A percentile compares a stretch with the other conserved stretches of the same genome.
Conservation (phyloP, 257 asterid genomes). For the Solanum chilense region DNA sequence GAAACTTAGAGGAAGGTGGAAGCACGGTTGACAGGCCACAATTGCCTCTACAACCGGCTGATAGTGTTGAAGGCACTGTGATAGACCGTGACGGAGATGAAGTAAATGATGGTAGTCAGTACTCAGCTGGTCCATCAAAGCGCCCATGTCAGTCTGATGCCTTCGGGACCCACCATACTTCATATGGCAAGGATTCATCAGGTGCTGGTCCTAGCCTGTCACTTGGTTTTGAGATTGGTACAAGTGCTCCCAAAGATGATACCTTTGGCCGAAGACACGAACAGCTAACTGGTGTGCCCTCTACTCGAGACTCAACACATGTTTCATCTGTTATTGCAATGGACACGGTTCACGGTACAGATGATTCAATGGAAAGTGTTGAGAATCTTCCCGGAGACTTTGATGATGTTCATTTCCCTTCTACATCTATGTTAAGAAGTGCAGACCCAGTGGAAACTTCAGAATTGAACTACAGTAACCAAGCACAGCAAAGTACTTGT, state of each 20-base stretch:
- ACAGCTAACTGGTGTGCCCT: slow-evolving; percentile 41
- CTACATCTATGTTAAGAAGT: slow-evolving; percentile 56
- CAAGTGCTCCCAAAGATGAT: slow-evolving; percentile 45
- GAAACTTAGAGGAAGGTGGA: slow-evolving; percentile 94
- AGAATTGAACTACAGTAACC: slow-evolving; percentile 86
- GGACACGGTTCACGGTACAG: slow-evolving; percentile 77
- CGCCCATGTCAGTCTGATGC: slow-evolving; percentile 57
- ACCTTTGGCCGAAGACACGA: slow-evolving; percentile 45
- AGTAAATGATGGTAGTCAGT: slow-evolving; percentile 80
- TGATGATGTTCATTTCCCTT: slow-evolving; percentile 67
- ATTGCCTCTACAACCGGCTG: slow-evolving; percentile 60
- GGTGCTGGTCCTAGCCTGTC: slow-evolving; percentile 94
- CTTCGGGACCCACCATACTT: slow-evolving; percentile 26
- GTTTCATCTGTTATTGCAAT: slow-evolving; percentile 93
- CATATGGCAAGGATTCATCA: slow-evolving; percentile 44
- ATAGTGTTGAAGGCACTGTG: slow-evolving; percentile 95
- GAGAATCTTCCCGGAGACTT: slow-evolving; percentile 80
- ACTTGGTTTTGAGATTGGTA: slow-evolving; percentile 52
- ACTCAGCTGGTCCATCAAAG: slow-evolving; percentile 80
- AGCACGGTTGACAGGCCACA: slow-evolving; percentile 92
- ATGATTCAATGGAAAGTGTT: slow-evolving; percentile 97
- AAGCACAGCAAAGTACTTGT: slow-evolving; percentile 89
- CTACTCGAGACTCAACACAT: slow-evolving; percentile 62
- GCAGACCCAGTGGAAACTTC: slow-evolving; percentile 67
- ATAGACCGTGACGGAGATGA: slow-evolving; percentile 97